phyloP scores from a whole-genome alignment of 1,284 basidiomycete species.

The Apiotrichum mycotoxinovorans region DNA sequence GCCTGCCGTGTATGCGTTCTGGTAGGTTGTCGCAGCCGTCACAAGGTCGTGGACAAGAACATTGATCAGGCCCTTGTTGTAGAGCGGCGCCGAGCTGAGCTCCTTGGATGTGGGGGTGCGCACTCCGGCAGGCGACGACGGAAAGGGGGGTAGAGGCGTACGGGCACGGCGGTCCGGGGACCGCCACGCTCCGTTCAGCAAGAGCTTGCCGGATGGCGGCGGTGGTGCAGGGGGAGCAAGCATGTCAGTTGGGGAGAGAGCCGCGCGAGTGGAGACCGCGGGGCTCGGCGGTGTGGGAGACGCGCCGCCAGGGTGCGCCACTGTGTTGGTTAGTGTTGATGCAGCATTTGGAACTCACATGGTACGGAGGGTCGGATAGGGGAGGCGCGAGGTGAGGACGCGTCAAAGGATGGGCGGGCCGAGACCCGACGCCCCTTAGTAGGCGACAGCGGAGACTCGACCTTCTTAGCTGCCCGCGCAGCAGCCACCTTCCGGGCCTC shows the following conservation, averaged over 20 bases:
- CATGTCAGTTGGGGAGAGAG: too few species aligned
- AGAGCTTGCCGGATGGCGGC: not conserved
- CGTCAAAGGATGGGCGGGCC: not conserved
- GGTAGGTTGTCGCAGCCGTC: not conserved
- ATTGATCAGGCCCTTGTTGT: slow-evolving; percentile 6
- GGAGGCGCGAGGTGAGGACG: not conserved
- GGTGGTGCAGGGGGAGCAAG: not conserved
- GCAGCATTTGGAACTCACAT: not conserved
- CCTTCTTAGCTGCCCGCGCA: not conserved
- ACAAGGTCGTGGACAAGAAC: slow-evolving; percentile 5
- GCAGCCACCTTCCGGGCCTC: not conserved
- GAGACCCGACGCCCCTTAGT: not conserved
- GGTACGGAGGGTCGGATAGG: not conserved
- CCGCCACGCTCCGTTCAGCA: not conserved
- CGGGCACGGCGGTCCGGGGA: not conserved
- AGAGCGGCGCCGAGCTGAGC: slow-evolving; percentile 7
- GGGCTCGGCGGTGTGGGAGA: too few species aligned
- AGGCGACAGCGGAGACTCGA: not conserved
- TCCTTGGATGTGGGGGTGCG: slow-evolving; percentile 1
- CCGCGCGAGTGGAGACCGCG: too few species aligned
- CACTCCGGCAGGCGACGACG: not conserved
- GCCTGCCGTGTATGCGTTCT: slow-evolving; percentile 5
- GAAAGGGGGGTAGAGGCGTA: not conserved
- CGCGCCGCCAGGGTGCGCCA: too few species aligned
- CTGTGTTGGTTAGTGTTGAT: too few species aligned